phyloP scores from a whole-genome alignment of 192 early-diverging fungal species.

The Paraglomus brasilianum region DNA sequence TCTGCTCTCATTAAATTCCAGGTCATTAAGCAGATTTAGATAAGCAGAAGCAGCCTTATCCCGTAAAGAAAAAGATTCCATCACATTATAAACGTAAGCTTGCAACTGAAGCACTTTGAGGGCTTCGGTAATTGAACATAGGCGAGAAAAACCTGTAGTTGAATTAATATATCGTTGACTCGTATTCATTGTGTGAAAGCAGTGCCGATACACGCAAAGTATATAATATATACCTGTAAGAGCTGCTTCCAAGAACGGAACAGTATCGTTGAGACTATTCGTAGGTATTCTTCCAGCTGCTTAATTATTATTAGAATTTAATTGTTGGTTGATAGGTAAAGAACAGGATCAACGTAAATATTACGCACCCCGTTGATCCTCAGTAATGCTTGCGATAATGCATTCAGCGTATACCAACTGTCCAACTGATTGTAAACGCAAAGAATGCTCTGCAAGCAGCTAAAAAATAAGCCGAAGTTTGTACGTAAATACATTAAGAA shows the following conservation, averaged over 20 bases:
- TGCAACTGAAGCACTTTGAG: slow-evolving; percentile 23
- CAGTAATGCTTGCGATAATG: slow-evolving; percentile 18
- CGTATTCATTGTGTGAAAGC: neutral
- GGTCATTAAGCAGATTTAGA: neutral
- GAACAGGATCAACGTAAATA: neutral
- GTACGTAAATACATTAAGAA: neutral
- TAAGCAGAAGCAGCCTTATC: slow-evolving; percentile 1
- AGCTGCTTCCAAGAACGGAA: neutral
- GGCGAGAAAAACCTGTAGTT: neutral
- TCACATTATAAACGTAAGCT: slow-evolving; percentile 19
- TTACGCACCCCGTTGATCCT: slow-evolving; percentile 10
- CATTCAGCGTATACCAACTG: slow-evolving; percentile 25
- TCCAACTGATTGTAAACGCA: slow-evolving; percentile 24
- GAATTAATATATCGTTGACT: neutral
- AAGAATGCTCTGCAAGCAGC: slow-evolving; percentile 29
- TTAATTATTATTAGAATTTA: neutral
- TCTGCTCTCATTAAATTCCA: slow-evolving; percentile 14
- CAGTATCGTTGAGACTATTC: neutral
- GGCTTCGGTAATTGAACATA: slow-evolving; percentile 24
- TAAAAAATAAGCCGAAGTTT: neutral
- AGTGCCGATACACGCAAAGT: neutral
- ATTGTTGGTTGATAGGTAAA: neutral
- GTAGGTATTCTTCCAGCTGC: slow-evolving; percentile 8
- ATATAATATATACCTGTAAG: neutral
- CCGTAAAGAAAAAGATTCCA: neutral